phyloP scores from a whole-genome alignment of 805 yeast genomes.

The Candida michaelii region DNA sequence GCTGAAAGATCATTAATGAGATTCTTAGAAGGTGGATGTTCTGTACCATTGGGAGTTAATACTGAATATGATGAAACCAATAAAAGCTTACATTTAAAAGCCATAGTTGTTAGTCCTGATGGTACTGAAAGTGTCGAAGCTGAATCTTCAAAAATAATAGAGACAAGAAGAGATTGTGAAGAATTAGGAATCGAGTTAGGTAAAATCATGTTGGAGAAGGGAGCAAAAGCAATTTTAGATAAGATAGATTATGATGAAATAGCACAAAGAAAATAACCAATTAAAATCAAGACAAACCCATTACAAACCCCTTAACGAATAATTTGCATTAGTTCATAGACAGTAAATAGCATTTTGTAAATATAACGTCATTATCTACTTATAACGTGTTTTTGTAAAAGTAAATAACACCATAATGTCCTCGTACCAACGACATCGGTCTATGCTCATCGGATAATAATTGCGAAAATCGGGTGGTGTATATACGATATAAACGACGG shows the following conservation, averaged over 20 bases:
- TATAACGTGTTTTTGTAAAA: too few species aligned
- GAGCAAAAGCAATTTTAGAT: conserved; percentile 83
- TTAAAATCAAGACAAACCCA: too few species aligned
- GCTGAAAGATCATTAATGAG: conserved; percentile 90
- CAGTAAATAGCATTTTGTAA: neutral
- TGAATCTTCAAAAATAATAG: conserved; percentile 37
- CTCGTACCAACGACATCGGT: neutral
- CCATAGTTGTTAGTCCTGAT: conserved; percentile 80
- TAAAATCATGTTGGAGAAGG: conserved; percentile 59
- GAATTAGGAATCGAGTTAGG: conserved; percentile 72
- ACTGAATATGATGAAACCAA: conserved; percentile 50
- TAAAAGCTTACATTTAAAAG: conserved; percentile 53
- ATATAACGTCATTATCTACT: neutral
- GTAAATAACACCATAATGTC: neutral
- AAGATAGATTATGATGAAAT: conserved; percentile 72
- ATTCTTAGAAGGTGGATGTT: conserved; percentile 94
- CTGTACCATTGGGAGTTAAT: conserved; percentile 93
- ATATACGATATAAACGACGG: conserved; percentile 7
- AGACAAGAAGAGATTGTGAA: conserved; percentile 59
- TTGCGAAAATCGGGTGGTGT: conserved; percentile 7
- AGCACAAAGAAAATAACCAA: neutral
- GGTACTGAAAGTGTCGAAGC: conserved; percentile 72
- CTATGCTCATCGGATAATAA: conserved; percentile 5
- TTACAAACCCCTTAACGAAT: too few species aligned
- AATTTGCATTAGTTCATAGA: too few species aligned